Percentiles rank a stretch among this genome's conserved stretches.
phyloP scores from a whole-genome alignment of 768 basidiomycete genomes.

The Naganishia kalamii region DNA sequence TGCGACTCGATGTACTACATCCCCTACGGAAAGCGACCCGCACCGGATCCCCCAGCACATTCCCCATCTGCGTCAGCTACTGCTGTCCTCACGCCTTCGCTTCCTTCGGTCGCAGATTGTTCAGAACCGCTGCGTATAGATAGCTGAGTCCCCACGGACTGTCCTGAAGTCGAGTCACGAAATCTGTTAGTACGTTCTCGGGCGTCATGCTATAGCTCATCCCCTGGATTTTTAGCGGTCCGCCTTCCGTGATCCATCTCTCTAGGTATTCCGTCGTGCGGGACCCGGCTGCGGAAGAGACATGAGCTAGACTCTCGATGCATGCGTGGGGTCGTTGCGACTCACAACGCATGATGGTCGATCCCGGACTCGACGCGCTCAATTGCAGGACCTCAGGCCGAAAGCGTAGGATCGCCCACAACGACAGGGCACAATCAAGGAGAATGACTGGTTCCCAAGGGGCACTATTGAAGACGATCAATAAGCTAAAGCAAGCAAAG shows the following conservation, averaged over 20 bases:
- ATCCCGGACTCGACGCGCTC: not conserved
- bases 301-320: not conserved
- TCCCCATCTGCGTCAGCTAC: no score
- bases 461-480: constrained; percentile 7
- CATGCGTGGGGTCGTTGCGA: not conserved
- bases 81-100: no score
- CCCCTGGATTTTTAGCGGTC: constrained; percentile 34
- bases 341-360: constrained; percentile 33
- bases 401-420: constrained; percentile 38
- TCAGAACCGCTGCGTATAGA: constrained; percentile 2
- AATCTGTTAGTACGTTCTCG: constrained; percentile 25
- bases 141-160: constrained; percentile 32
- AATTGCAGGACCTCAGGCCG: constrained; percentile 21
- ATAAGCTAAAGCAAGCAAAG: not conserved
- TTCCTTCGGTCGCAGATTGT: constrained; percentile 34
- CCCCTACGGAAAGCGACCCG: no score
- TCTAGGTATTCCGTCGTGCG: constrained; percentile 34
- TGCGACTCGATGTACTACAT: no score
- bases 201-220: constrained; percentile 32
- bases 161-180: constrained; percentile 29
- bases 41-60: no score
- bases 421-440: constrained; percentile 34
- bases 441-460: constrained; percentile 36
- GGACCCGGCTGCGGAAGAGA: constrained; percentile 4
- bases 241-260: constrained; percentile 34